Base-by-base conservation (phyloP, 2,329 filamentous ascomycete genomes). In the Leptographium galeiforme region DNA sequence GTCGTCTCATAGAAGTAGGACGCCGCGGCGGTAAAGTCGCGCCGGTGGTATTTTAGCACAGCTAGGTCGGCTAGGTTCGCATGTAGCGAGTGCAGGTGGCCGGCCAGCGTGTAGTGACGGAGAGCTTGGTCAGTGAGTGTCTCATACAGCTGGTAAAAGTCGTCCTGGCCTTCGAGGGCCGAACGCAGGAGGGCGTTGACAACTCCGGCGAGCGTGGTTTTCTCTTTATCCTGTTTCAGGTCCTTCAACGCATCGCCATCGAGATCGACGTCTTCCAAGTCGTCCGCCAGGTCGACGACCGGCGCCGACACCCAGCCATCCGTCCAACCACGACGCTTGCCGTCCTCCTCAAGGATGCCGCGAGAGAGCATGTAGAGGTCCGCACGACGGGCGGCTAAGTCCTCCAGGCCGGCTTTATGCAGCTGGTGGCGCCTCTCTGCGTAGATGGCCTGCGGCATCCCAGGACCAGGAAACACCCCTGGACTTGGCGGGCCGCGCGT, bases 51-150 rank as follows among this genome's bases (percentile, higher is more conserved):
- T 62, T 91, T 90, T 50, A 96, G 72, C 6, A 93, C 78, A 1
- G 89, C 93, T 47, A 97, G 76, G 66, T 98, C 93, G 11, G 88
- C 85, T 66, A 90, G 80, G 56, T 84, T 82, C 19, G 82, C 78
- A 60, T 94, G 83, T 1, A 86, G 83, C 8, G 88, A 87, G 60
- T 94, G 85, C 0, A 75, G 75, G 58, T 91, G 85, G 53, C 83
- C 85, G 6, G 90, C 89, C 6, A 89, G 80, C 14, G 82, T 82
- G 64, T 87, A 94, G 63, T 95, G 87, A 2, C 86, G 85, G 54
- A 94, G 78, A 4, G 90, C 84, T 57, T 87, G 84, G 60, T 93
- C 85, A 8, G 88, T 95, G n/a, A 96, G 73, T 11, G 80, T 82
- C 63, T 91, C 81, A 61, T 84, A 87, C 0, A 84, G 70, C 8